Evolutionary conservation across 768 basidiomycete species (phyloP).

Genomic region (Rhizopogon sp.): DNA sequence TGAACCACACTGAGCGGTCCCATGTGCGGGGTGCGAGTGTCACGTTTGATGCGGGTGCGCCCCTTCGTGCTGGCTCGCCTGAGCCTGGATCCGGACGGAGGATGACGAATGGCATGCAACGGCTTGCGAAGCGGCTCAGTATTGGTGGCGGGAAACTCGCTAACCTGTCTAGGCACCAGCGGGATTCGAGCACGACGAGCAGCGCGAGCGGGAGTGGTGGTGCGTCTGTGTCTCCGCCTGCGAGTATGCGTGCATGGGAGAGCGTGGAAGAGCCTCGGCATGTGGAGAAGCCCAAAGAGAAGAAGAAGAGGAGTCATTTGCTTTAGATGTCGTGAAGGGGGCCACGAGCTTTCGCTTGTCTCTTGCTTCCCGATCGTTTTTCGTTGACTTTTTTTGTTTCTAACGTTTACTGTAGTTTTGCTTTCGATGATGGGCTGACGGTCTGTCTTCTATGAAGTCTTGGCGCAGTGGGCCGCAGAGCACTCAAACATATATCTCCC

Average conservation of each 20-base stretch:
- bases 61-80: conserved; percentile 23
- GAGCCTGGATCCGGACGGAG: conserved; percentile 40
- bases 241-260: conserved; percentile 1
- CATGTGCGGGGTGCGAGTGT: conserved; percentile 39
- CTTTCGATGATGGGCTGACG: no score
- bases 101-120: conserved; percentile 33
- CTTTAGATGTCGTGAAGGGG: conserved; percentile 27
- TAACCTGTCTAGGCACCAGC: conserved; percentile 15
- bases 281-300: conserved; percentile 38
- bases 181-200: conserved; percentile 16
- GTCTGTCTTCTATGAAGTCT: no score
- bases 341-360: not conserved
- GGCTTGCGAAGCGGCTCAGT: conserved; percentile 71
- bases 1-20: conserved; percentile 11
- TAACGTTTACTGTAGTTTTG: no score
- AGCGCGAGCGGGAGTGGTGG: not conserved
- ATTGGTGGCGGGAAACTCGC: conserved; percentile 27
- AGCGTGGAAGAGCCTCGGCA: conserved; percentile 37
- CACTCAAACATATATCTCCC: no score
- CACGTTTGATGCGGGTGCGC: conserved; percentile 58
- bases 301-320: conserved; percentile 50
- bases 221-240: not conserved
- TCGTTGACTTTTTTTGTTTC: no score
- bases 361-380: not conserved
- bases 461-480: no score